Base-by-base conservation (phyloP, 441 rosid genomes). In the Arabidopsis lyrata region DNA sequence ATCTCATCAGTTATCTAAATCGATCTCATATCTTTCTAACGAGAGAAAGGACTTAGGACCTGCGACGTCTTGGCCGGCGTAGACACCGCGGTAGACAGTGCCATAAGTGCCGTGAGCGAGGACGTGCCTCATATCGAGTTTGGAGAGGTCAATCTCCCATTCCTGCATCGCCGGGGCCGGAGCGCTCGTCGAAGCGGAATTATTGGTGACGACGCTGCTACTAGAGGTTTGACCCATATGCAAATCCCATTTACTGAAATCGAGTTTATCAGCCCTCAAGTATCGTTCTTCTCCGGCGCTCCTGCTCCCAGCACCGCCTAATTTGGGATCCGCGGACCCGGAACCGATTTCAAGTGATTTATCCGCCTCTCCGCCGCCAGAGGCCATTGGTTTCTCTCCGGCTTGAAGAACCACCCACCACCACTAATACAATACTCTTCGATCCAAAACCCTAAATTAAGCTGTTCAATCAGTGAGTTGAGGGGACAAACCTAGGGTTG, bases 121-220 rank as follows among this genome's bases (percentile, higher is more conserved):
- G 77, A 81, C 92, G 66, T 70, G 78, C 64, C 81, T 83, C 39
- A 87, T 83, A 8, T 82, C 90, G 67, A 87, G 82, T 47, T 86
- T 86, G 20, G 86, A 82, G 63, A 89, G 76, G 69, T 89, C 92
- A 72, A 89, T 87, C 70, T 89, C 92, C 95, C 92, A 89, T 53
- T 83, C 89, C 74, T 89, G 88, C 77, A 76, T 84, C 50, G 71
- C 63, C 16, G 47, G 27, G 1, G 74, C 16, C 13, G 72, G 61
- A 54, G 62, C 48, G 59, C 70, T 76, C 1, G 42, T 73, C 11
- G 76, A 81, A 42, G 52, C 76, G 6, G 88, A 81, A 80, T 84
- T 82, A 80, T 84, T 82, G 73, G 73, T 83, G 71, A 58, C 77
- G 66, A 66, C 87, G 77, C 57, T 59, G 79, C 78, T 31, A 81